Conservation (phyloP, 169 alveolate genomes). For the Plasmodium blacklocki region DNA sequence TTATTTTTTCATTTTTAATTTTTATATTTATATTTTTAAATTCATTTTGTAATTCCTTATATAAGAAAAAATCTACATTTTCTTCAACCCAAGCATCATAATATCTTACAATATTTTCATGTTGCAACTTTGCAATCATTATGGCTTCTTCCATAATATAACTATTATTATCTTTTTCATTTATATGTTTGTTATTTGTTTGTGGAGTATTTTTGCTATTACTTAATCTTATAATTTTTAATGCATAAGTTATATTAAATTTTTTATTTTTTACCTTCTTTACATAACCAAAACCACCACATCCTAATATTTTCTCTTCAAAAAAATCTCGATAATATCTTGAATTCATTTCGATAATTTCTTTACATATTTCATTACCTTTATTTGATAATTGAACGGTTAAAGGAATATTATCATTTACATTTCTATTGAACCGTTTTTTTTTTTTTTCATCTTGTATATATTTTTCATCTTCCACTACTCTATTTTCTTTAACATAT, state of each 20-base stretch:
- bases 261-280: conserved; percentile 83
- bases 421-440: conserved; percentile 41
- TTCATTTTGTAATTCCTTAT: conserved; percentile 15
- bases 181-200: conserved; percentile 49
- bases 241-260: conserved; percentile 84
- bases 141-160: conserved; percentile 87
- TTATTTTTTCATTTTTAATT: neutral
- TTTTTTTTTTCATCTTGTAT: conserved; percentile 44
- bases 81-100: conserved; percentile 91
- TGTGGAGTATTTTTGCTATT: conserved; percentile 19
- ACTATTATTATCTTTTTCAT: conserved; percentile 77
- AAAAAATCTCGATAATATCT: conserved; percentile 85
- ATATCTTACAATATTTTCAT: conserved; percentile 88
- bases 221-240: conserved; percentile 82
- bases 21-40: too few species aligned
- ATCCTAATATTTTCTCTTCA: conserved; percentile 85
- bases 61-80: conserved; percentile 77
- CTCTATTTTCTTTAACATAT: neutral
- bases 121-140: conserved; percentile 88
- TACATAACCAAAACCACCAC: conserved; percentile 90
- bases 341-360: conserved; percentile 75
- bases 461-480: conserved; percentile 10
- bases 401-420: conserved; percentile 60
- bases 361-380: conserved; percentile 69
- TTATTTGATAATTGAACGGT: conserved; percentile 35